Conservation (phyloP, 352 stramenopile genomes). For the Phytophthora pistaciae region DNA sequence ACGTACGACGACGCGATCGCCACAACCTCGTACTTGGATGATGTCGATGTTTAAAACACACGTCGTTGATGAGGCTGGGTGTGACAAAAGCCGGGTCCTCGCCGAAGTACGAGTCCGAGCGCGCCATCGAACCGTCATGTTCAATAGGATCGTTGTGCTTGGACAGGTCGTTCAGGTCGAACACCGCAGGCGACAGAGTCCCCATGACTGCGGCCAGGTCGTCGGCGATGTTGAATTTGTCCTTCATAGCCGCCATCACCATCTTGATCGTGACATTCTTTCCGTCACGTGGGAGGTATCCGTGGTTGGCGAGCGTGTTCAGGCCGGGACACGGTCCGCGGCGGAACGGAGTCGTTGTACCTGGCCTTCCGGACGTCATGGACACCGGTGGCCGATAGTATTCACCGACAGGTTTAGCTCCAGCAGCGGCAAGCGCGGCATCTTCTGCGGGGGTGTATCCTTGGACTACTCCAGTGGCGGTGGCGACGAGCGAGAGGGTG, state of each 20-base stretch:
- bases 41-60: conserved; percentile 16
- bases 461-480: conserved; percentile 2
- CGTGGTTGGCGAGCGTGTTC: conserved; percentile 63
- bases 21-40: conserved; percentile 26
- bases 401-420: not conserved
- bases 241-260: conserved; percentile 29
- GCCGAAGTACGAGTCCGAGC: conserved; percentile 20
- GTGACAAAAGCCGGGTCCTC: conserved; percentile 11
- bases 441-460: not conserved
- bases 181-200: conserved; percentile 9
- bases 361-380: conserved; percentile 30
- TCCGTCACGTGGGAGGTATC: conserved; percentile 42
- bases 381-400: conserved; percentile 36
- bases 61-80: conserved; percentile 3
- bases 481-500: not conserved
- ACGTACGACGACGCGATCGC: conserved; percentile 26
- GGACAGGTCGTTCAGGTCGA: conserved; percentile 27
- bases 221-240: conserved; percentile 38
- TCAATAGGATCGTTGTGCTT: conserved; percentile 15
- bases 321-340: conserved; percentile 54
- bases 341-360: conserved; percentile 24
- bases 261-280: conserved; percentile 31
- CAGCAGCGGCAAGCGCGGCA: not conserved
- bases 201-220: conserved; percentile 20
- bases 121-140: conserved; percentile 19